phyloP scores from a whole-genome alignment of 371 early-diverging fungal species.

The Phascolomyces articulosus region DNA sequence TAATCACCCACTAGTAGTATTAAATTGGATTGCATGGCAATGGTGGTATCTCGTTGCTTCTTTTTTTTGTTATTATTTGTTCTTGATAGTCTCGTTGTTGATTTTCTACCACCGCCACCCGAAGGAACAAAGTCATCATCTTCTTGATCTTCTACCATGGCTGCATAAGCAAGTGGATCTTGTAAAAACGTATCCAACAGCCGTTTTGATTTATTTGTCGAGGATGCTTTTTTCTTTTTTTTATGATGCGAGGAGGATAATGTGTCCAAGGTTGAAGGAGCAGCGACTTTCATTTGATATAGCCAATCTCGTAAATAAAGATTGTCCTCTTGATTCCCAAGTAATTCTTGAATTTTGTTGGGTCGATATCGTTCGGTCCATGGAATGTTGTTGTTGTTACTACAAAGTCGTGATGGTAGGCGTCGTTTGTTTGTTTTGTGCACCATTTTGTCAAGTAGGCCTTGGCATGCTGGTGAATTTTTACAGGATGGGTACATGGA shows the following conservation, averaged over 20 bases:
- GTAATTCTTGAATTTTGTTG: conserved; percentile 15
- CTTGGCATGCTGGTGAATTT: conserved; percentile 7
- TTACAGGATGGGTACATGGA: conserved; percentile 12
- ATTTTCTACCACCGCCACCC: neutral
- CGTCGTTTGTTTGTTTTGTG: neutral
- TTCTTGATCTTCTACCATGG: neutral
- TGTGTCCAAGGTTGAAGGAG: conserved; percentile 15
- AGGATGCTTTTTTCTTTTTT: neutral
- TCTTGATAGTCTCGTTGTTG: neutral
- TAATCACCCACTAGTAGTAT: conserved; percentile 71
- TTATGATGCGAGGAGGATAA: neutral
- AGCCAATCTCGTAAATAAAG: conserved; percentile 42
- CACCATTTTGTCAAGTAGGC: neutral
- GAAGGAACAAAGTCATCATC: conserved; percentile 31
- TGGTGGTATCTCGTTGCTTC: conserved; percentile 9
- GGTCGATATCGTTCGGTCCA: conserved; percentile 49
- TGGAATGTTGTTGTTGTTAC: neutral
- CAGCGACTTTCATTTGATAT: conserved; percentile 38
- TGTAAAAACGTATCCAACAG: neutral
- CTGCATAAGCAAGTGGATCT: neutral
- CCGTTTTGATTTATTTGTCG: conserved; percentile 4
- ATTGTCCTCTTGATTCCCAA: conserved; percentile 27
- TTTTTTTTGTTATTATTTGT: conserved; percentile 11
- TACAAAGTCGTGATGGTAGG: neutral
- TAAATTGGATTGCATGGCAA: conserved; percentile 51